A percentile compares a stretch with the other conserved stretches of the same genome.
phyloP scores from a whole-genome alignment of 495 filamentous ascomycete species.

The Penicillium turbatum region DNA sequence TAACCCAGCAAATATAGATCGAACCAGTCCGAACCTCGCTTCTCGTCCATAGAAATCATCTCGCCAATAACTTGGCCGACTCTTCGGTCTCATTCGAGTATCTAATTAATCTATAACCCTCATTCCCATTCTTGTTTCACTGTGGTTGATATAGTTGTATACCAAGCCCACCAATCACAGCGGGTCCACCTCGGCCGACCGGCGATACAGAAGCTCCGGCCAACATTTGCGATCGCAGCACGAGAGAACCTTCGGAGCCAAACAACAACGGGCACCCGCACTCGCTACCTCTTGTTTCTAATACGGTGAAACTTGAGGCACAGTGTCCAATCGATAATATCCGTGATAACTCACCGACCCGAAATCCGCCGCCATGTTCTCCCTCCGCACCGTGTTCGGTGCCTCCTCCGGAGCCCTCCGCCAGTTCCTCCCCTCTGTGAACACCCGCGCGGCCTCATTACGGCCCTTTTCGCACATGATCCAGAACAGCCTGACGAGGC shows the following conservation, averaged over 20 bases:
- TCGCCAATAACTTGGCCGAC: no score
- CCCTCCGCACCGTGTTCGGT: slow-evolving; percentile 36
- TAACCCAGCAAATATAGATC: background rate
- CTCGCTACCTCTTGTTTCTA: background rate
- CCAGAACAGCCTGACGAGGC: slow-evolving; percentile 29
- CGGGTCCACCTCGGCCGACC: slow-evolving; percentile 12
- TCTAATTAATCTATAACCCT: no score
- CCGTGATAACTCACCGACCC: slow-evolving; percentile 1
- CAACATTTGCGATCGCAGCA: slow-evolving; percentile 27
- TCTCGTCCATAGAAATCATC: background rate
- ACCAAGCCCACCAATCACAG: slow-evolving; percentile 14
- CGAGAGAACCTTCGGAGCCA: slow-evolving; percentile 19
- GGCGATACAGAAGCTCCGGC: slow-evolving; percentile 34
- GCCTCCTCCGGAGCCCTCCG: slow-evolving; percentile 32
- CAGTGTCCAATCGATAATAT: background rate
- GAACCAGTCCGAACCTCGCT: background rate
- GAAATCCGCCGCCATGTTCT: slow-evolving; percentile 29
- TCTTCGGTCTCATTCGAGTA: background rate
- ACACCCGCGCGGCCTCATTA: slow-evolving; percentile 26
- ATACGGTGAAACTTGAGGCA: slow-evolving; percentile 6
- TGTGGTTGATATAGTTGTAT: background rate
- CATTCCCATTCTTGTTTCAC: background rate
- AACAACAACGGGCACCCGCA: slow-evolving; percentile 4
- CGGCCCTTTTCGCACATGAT: slow-evolving; percentile 41
- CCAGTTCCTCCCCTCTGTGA: slow-evolving; percentile 42